A percentile compares a stretch with the other conserved stretches of the same genome.
phyloP scores from a whole-genome alignment of 805 yeast genomes.

The Soucietia sequanensis region DNA sequence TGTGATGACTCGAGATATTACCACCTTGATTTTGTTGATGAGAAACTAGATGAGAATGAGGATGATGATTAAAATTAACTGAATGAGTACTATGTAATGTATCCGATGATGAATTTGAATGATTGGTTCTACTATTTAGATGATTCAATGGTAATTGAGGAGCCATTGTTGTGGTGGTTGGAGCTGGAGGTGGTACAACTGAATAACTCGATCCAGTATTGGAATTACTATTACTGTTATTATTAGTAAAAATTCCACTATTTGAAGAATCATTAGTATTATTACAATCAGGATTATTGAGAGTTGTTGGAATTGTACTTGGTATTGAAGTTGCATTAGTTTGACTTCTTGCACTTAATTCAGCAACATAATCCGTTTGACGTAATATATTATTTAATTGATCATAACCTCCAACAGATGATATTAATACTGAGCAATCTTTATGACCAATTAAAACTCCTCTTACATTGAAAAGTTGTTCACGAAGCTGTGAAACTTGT shows the following conservation, averaged over 20 bases:
- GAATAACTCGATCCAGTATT: not conserved
- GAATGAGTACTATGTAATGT: not conserved
- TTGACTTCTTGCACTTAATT: slow-evolving; percentile 21
- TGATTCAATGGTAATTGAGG: slow-evolving; percentile 1
- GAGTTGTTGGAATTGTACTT: slow-evolving; percentile 40
- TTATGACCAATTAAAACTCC: slow-evolving; percentile 49
- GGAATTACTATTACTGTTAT: not conserved
- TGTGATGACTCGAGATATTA: slow-evolving; percentile 19
- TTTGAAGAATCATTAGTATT: slow-evolving; percentile 1
- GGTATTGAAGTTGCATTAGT: slow-evolving; percentile 30
- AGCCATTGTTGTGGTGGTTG: slow-evolving; percentile 3
- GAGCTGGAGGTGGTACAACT: not conserved
- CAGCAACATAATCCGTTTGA: slow-evolving; percentile 29
- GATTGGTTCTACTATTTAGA: not conserved
- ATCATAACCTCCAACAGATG: slow-evolving; percentile 47
- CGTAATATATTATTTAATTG: slow-evolving; percentile 43
- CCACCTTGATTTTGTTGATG: slow-evolving; percentile 2
- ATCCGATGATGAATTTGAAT: not conserved
- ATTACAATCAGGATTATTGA: slow-evolving; percentile 14
- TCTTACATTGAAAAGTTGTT: slow-evolving; percentile 53
- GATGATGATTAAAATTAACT: slow-evolving; percentile 2
- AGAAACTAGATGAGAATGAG: too few species aligned
- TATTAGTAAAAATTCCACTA: not conserved
- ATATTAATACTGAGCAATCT: slow-evolving; percentile 43
- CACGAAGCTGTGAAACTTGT: slow-evolving; percentile 58